Percentiles rank a stretch among this genome's conserved stretches.
These are phyloP conservation scores for Sugiyamaella neomexicana DNA, from an alignment of 1,139 yeast genomes.

Conservation along the genomic window DNA sequence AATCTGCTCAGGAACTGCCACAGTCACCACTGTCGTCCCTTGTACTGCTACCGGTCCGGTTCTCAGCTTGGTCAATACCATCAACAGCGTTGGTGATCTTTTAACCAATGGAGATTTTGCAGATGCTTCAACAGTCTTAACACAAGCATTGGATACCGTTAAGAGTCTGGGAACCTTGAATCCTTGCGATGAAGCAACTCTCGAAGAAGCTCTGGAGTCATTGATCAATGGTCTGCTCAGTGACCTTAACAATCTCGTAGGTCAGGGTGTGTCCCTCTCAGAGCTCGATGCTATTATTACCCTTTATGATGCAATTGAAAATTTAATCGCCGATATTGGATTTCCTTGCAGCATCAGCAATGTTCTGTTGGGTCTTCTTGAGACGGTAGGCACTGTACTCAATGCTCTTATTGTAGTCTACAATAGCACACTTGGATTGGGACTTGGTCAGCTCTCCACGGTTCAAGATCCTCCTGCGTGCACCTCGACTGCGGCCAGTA, in stretches of 20 bases:
- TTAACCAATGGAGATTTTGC: slow-evolving; percentile 3
- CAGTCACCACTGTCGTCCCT: slow-evolving; percentile 1
- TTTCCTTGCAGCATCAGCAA: slow-evolving; percentile 7
- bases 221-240: slow-evolving; percentile 1
- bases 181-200: slow-evolving; percentile 8
- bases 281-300: slow-evolving; percentile 10
- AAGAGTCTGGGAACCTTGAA: neutral
- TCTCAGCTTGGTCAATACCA: slow-evolving; percentile 3
- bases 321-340: neutral
- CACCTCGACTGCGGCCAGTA: too few species aligned
- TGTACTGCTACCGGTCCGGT: slow-evolving; percentile 9
- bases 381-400: neutral
- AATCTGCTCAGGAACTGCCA: slow-evolving; percentile 2
- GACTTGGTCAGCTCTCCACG: slow-evolving; percentile 6
- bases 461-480: slow-evolving; percentile 2
- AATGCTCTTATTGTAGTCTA: slow-evolving; percentile 6
- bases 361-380: slow-evolving; percentile 1
- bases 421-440: slow-evolving; percentile 4
- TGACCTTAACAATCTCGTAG: neutral
- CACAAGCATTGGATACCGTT: slow-evolving; percentile 7
- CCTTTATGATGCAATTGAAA: slow-evolving; percentile 3
- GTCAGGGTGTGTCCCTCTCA: slow-evolving; percentile 6
- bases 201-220: slow-evolving; percentile 2
- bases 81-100: slow-evolving; percentile 6
- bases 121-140: neutral